Base-by-base conservation (phyloP, 352 stramenopile species). In the Phytopythium mirpurense region DNA sequence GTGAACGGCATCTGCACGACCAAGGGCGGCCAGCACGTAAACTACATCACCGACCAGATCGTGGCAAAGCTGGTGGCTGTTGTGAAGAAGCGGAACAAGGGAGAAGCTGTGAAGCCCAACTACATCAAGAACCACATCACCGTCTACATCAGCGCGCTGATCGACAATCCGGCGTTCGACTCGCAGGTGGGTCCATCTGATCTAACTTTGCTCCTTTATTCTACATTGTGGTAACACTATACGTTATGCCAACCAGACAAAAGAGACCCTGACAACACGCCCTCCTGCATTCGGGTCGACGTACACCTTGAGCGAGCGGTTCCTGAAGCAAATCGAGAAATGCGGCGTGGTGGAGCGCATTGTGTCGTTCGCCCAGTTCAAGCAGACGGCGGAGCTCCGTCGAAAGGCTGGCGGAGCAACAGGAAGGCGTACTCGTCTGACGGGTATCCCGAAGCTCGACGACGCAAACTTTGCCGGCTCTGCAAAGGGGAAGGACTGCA, bases 151-250 rank as follows among this genome's bases (percentile, higher is more conserved):
- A 99, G 97, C 57, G 84, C 87, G 35, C 63, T 98, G 34, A 98
- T 99, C 59, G 96, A 98, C 59, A 99, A 99, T 68, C 95, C 97
- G 16, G 87, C 93, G 0, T 99, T 99, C 65, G 96, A 99, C 74
- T 98, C 93, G 15, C 96, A 98, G 71, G 78, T 85, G 64, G 42
- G 49, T 8, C n/a, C 15, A 26, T 3, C 14, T 24, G 4, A 21
- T 1, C 10, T 5, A n/a, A 19, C 5, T 21, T 31, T 37, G 8
- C 16, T 42, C 23, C 16, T 16, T 5, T 57, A 3, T 26, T 10
- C 43, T 60, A 34, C 11, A 23, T 21, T 29, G 12, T 44, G 5
- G 31, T 32, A 31, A 43, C 15, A 0, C 31, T 19, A 60, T 10
- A 56, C 37, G 36, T 49, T 50, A 9, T 46, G 3, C 27, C 32